Evolutionary conservation across 257 asterid genomes (phyloP), one percentile per base, ranked within the genome.

Genomic region (Schizonepeta tenuifolia): DNA sequence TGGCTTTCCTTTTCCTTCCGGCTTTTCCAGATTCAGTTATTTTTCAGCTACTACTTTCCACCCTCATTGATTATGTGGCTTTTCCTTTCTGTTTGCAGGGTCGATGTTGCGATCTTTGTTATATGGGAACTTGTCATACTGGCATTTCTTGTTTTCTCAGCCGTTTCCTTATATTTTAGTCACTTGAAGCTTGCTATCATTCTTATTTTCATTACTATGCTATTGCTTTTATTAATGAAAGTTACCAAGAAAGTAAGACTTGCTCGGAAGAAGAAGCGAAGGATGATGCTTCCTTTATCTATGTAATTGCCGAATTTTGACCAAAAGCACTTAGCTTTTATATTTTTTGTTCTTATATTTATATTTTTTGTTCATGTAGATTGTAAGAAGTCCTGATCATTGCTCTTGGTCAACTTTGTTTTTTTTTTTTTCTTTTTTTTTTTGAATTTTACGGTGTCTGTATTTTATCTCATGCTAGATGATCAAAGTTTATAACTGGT

Each of bases 261-360:
- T 77, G 87, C 95, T 46, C 71, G 93, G 75, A 88, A 78, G 85
- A 92, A 85, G 86, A 89, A 78, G 77, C 90, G 96, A 75, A 88
- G 95, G 70, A 88, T 92, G 97, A 88, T 92, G 76, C 95, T 89
- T 79, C 97, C 97, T 2, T 78, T 89, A 71, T 92, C 96, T 6
- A 89, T 89, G 92, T 92, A 89, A 54, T 43, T 22, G 67, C 40
- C 49, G 61, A 13, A 66, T 36, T 61, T 55, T 69, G 60, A 58
- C 49, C 44, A 40, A 44, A 35, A 10, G 36, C 12, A 71, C 24
- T 9, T 60, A 74, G 61, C 53, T 63, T 63, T 61, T 65, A 35
- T 20, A 14, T 24, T 11, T n/a, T 18, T 33, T 50, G 12, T 28
- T 28, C 5, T 4, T 28, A 4, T 4, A 31, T 31, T 4, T 31